Conservation (phyloP, 2,329 filamentous ascomycete species). For the Cryoendolithus antarcticus region DNA sequence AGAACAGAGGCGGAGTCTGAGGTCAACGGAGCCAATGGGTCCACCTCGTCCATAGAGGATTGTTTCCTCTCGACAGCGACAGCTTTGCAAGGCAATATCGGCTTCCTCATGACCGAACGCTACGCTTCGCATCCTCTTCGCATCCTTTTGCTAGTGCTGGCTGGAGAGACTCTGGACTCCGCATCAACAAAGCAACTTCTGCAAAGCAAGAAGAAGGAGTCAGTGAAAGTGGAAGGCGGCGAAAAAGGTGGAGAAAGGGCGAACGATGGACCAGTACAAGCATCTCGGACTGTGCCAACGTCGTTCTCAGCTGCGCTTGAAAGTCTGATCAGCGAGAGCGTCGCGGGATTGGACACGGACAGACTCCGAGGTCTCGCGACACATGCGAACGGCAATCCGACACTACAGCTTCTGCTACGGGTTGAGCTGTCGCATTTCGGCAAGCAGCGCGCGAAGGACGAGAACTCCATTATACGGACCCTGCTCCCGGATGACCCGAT, state of each 20-base stretch:
- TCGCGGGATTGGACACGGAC: constrained; percentile 61
- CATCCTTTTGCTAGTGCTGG: constrained; percentile 72
- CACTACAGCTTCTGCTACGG: constrained; percentile 79
- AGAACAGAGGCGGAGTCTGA: background rate
- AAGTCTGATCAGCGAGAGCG: constrained; percentile 70
- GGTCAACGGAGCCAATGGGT: constrained; percentile 25
- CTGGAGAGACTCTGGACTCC: constrained; percentile 66
- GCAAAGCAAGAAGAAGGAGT: constrained; percentile 87
- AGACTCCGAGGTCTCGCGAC: constrained; percentile 73
- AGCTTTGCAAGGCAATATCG: constrained; percentile 76
- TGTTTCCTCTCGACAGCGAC: constrained; percentile 73
- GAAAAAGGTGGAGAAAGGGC: constrained; percentile 29
- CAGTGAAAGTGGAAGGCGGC: constrained; percentile 49
- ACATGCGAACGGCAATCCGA: constrained; percentile 83
- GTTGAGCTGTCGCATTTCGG: constrained; percentile 68
- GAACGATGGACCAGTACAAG: constrained; percentile 10
- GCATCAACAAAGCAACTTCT: constrained; percentile 57
- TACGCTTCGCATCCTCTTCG: constrained; percentile 88
- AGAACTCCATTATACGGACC: constrained; percentile 58
- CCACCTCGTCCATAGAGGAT: constrained; percentile 61
- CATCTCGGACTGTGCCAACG: constrained; percentile 50
- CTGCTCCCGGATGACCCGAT: constrained; percentile 72
- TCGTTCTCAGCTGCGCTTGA: constrained; percentile 66
- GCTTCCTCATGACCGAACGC: constrained; percentile 69
- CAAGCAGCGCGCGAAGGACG: constrained; percentile 52